Evolutionary conservation across 2,329 filamentous ascomycete genomes (phyloP).

Genomic region (Acephala macrosclerotiorum): DNA sequence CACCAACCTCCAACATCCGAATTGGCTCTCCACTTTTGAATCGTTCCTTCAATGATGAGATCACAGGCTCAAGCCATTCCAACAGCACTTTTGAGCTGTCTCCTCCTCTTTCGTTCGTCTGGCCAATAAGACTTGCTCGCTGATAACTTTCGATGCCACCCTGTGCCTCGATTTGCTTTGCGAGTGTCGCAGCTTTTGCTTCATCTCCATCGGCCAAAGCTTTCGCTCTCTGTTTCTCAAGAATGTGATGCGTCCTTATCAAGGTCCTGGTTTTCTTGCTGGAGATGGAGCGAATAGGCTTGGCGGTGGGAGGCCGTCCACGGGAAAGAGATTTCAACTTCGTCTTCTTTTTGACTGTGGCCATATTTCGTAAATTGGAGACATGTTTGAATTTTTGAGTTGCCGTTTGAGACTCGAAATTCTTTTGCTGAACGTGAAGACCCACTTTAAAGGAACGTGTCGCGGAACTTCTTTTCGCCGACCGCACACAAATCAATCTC

Average conservation of each 20-base stretch:
- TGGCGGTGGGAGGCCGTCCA: constrained; percentile 61
- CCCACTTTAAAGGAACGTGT: constrained; percentile 5
- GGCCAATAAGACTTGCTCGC: constrained; percentile 72
- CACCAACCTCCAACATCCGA: constrained; percentile 86
- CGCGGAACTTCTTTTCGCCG: neutral
- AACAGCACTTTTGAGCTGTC: constrained; percentile 71
- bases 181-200: constrained; percentile 53
- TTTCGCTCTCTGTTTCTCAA: constrained; percentile 67
- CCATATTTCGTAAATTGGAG: constrained; percentile 48
- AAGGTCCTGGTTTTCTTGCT: constrained; percentile 69
- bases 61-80: constrained; percentile 61
- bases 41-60: constrained; percentile 38
- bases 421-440: neutral
- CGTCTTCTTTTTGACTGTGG: constrained; percentile 50
- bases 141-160: constrained; percentile 72
- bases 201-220: constrained; percentile 62
- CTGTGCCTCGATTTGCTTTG: constrained; percentile 61
- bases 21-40: constrained; percentile 47
- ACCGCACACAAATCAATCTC: constrained; percentile 12
- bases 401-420: neutral
- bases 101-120: constrained; percentile 69
- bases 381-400: constrained; percentile 1
- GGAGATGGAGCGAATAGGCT: constrained; percentile 63
- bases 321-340: constrained; percentile 56
- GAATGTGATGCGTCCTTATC: constrained; percentile 70